phyloP scores from a whole-genome alignment of 2,329 filamentous ascomycete species.

The Byssochlamys sp. region DNA sequence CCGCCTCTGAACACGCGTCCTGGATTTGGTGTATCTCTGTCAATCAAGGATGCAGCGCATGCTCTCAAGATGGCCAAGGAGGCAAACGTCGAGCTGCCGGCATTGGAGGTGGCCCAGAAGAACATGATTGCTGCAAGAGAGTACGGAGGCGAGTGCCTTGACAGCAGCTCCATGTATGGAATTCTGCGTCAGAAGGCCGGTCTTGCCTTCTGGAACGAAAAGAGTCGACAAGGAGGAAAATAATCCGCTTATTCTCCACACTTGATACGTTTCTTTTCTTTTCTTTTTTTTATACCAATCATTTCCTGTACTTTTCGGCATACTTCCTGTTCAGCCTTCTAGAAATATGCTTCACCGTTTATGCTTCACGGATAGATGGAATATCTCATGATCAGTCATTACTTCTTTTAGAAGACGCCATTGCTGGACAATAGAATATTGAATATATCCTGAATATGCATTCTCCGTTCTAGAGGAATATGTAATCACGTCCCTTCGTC shows the following conservation, averaged over 20 bases:
- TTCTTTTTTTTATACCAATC: background rate
- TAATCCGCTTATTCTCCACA: background rate
- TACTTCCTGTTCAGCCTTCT: background rate
- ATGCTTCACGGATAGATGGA: background rate
- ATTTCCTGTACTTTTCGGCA: background rate
- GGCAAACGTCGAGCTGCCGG: constrained; percentile 23
- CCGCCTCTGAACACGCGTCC: constrained; percentile 27
- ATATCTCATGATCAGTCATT: background rate
- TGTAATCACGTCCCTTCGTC: background rate
- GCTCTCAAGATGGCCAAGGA: constrained; percentile 24
- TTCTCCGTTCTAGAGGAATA: background rate
- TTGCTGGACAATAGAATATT: background rate
- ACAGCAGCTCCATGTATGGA: constrained; percentile 32
- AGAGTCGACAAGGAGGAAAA: constrained; percentile 16
- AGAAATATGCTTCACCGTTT: background rate
- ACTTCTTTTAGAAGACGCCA: background rate
- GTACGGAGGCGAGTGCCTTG: constrained; percentile 28
- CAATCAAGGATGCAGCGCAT: constrained; percentile 30
- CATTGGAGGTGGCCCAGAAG: constrained; percentile 21
- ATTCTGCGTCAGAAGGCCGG: constrained; percentile 26
- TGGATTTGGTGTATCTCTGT: constrained; percentile 28
- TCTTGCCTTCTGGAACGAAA: constrained; percentile 31
- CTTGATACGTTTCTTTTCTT: background rate
- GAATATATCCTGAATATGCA: background rate
- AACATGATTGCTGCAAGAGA: constrained; percentile 29